These are phyloP conservation scores for Cryptococcus deneoformans DNA, from an alignment of 1,284 basidiomycete species.

Conservation along the genomic window DNA sequence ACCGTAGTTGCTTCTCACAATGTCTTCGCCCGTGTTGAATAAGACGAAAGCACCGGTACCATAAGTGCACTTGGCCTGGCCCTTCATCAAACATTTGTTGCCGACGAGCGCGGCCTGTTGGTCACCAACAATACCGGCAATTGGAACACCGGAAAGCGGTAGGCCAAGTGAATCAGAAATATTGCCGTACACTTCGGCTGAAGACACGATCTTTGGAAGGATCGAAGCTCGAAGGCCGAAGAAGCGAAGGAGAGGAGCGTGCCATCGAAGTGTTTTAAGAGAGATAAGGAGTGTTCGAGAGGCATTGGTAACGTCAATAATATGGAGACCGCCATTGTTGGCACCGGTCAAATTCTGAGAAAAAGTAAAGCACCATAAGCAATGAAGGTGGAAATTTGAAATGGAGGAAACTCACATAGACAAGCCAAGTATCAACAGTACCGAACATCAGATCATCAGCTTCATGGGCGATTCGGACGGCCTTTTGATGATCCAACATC, in stretches of 20 bases:
- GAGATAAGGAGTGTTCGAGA: constrained; percentile 94
- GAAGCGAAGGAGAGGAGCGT: constrained; percentile 76
- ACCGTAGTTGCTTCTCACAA: constrained; percentile 81
- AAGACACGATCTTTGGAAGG: constrained; percentile 84
- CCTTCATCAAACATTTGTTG: constrained; percentile 83
- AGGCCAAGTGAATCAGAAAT: constrained; percentile 57
- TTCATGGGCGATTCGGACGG: constrained; percentile 76
- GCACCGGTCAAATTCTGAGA: constrained; percentile 79
- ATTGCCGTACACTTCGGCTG: constrained; percentile 86
- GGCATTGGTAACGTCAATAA: constrained; percentile 95
- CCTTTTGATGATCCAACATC: constrained; percentile 89
- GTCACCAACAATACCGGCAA: constrained; percentile 91
- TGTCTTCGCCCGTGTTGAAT: constrained; percentile 81
- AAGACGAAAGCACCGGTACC: constrained; percentile 95
- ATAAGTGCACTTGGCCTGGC: constrained; percentile 92
- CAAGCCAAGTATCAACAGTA: constrained; percentile 95
- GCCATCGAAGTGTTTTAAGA: constrained; percentile 77
- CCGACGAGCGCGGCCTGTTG: constrained; percentile 96
- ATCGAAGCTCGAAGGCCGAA: constrained; percentile 76
- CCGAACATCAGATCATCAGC: constrained; percentile 83
- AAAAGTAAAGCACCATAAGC: neutral
- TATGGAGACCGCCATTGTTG: constrained; percentile 65
- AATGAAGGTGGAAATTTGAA: neutral
- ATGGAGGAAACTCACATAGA: constrained; percentile 64
- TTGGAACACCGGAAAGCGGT: constrained; percentile 70